Base-by-base conservation (phyloP, 176 grass and related monocot species). In the Poa annua region DNA sequence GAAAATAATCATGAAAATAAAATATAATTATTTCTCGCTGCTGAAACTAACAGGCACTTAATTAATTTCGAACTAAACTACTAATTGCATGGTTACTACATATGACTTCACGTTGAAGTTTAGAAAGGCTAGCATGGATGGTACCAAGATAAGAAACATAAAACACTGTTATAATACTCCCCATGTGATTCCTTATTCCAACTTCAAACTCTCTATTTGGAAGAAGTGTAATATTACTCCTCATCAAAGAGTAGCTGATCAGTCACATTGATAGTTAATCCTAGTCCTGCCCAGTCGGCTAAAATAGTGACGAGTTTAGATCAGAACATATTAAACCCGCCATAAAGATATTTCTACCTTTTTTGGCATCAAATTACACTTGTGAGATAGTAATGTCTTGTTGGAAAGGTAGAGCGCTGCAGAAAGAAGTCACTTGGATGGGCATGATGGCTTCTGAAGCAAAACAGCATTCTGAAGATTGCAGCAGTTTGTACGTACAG, bases 301-400 rank as follows among this genome's bases (percentile, higher is more conserved):
- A 85, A 34, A 80, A 8, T 24, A 55, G 9, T 11, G 67, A 81
- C 12, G 51, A 34, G 35, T 71, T 79, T 36, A 78, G 76, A 80
- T 69, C 39, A 77, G 26, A 42, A 85, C 64, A 41, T 64, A 45
- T 36, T 38, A 20, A 10, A 19, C 11, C 72, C 19, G 55, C 22
- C 13, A 32, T 80, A 32, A 79, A 13, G 16, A 42, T 33, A 19
- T n/a, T 38, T 20, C 17, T 78, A 86, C 83, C 83, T 88, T 84
- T 86, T 73, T 92, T 92, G 16, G 88, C 79, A 24, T 86, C 79
- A 80, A 88, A 33, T 64, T 92, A 59, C 79, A 60, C 54, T 81
- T 86, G 57, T 87, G 60, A 34, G 74, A 22, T 75, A 9, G 1
- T 42, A 77, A 77, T 41, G 74, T 39, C 82, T 74, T 42, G 45